A percentile compares a stretch with the other conserved stretches of the same genome.
phyloP scores from a whole-genome alignment of 75 land plant species.

The Azolla pinnata region DNA sequence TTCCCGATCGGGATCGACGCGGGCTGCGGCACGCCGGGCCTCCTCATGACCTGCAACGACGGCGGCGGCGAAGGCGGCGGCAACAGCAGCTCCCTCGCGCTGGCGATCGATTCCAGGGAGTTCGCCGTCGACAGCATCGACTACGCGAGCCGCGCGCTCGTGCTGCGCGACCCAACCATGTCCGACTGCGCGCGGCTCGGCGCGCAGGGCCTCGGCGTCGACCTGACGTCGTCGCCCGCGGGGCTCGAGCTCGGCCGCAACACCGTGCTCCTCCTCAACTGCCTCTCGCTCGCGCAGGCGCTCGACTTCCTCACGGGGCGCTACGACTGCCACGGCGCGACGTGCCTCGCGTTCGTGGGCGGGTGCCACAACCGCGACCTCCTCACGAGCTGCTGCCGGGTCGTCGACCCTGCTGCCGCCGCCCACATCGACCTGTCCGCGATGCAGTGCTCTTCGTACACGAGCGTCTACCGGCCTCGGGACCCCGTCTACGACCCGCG shows the following conservation, averaged over 20 bases:
- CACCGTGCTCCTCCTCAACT: conserved; percentile 13
- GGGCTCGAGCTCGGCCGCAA: not conserved
- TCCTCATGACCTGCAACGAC: not conserved
- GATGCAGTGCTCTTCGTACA: conserved; percentile 9
- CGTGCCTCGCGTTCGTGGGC: conserved; percentile 7
- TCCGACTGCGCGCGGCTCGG: conserved; percentile 6
- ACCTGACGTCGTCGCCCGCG: not conserved
- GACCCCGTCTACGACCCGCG: conserved; percentile 1
- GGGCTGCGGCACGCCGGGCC: conserved; percentile 7
- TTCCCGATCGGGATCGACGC: conserved; percentile 8
- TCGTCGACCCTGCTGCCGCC: not conserved
- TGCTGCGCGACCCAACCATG: conserved; percentile 7
- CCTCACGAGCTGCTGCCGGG: conserved; percentile 6
- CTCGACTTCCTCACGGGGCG: conserved; percentile 2
- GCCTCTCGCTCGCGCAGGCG: conserved; percentile 7
- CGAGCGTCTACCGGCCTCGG: conserved; percentile 5
- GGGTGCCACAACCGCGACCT: conserved; percentile 6
- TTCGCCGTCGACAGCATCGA: conserved; percentile 5
- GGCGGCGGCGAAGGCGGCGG: conserved; percentile 5
- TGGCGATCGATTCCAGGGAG: conserved; percentile 1
- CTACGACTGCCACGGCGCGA: conserved; percentile 8
- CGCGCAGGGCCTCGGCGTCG: not conserved
- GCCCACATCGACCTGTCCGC: conserved; percentile 2
- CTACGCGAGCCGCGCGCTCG: not conserved
- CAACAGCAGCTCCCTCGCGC: not conserved